Evolutionary conservation across 176 grass and related monocot genomes (phyloP).

Genomic region (Aechmea fasciata): DNA sequence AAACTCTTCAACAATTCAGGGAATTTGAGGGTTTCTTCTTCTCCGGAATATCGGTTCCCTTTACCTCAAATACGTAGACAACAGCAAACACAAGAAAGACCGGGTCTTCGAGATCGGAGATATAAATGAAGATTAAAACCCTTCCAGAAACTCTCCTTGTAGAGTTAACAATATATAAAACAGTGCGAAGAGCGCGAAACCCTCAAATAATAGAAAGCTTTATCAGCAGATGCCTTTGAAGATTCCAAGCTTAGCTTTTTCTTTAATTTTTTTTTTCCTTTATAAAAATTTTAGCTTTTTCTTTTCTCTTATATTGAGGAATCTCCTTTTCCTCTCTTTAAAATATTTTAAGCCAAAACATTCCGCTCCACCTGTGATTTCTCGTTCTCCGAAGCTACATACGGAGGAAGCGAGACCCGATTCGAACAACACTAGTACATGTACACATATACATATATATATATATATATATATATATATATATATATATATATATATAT

Average conservation of each 20-base stretch:
- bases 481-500: too few relatives aligned
- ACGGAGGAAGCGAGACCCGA: constrained; percentile 23
- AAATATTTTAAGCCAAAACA: constrained; percentile 38
- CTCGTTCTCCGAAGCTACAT: constrained; percentile 25
- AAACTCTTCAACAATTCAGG: neutral
- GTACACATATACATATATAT: neutral
- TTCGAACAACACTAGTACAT: neutral
- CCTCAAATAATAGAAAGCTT: constrained; percentile 44
- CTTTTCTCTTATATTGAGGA: constrained; percentile 37
- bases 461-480: too few relatives aligned
- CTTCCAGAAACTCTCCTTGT: constrained; percentile 26
- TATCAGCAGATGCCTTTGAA: constrained; percentile 48
- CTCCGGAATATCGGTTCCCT: constrained; percentile 44
- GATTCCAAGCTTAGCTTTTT: constrained; percentile 53
- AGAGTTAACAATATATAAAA: constrained; percentile 11
- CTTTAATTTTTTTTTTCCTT: constrained; percentile 12
- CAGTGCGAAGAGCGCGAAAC: neutral
- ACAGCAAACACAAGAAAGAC: constrained; percentile 53
- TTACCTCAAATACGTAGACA: constrained; percentile 44
- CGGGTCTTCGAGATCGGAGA: constrained; percentile 22
- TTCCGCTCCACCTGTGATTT: constrained; percentile 32
- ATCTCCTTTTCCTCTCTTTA: constrained; percentile 48
- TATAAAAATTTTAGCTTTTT: constrained; percentile 44
- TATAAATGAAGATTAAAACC: constrained; percentile 12
- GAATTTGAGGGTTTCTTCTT: too few relatives aligned